Evolutionary conservation across 1,284 basidiomycete species (phyloP), one percentile per base, ranked within the genome.

Genomic region (Boletus holoroseus): DNA sequence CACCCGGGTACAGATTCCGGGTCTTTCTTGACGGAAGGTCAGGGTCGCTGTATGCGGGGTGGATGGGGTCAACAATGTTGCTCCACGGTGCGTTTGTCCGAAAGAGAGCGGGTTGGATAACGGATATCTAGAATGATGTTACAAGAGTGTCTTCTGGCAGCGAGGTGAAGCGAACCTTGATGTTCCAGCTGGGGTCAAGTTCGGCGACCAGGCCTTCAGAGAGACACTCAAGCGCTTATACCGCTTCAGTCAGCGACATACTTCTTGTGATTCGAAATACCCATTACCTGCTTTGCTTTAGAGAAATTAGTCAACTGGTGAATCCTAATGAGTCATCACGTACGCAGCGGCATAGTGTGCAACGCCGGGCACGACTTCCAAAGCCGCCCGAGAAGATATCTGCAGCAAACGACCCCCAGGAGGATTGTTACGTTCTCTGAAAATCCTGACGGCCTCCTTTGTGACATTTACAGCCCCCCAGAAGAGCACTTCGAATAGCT

Each of bases 391-490:
- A 34, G 62, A 64, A 9, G 65, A 64, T 34, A 63, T 28, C 32
- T 68, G 66, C 30, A 64, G 28, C 38, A 68, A 46, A 48, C 55
- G 59, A 13, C 71, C 71, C n/a, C 72, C 71, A 1, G 51, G 31
- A 5, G 62, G 66, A 15, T 42, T 13, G 49, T 73, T 73, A 34
- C 52, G 40, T 34, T 74, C 72, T 45, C 72, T 66, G 59, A 74
- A 72, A 27, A 67, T 49, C 43, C 49, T 55, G 49, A 73, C 54
- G 7, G 69, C 71, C 54, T 71, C 53, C 51, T 60, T 71, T 4
- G 60, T 59, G 35, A 70, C 57, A 44, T 65, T 62, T 3, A 56
- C 58, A 11, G 70, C 61, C 4, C 71, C 73, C 70, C 72, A 74
- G 47, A 72, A 73, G 35, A 68, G 49, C 0, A 67, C 60, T 43